phyloP scores from a whole-genome alignment of 495 filamentous ascomycete species.

The Penicillium salamii region DNA sequence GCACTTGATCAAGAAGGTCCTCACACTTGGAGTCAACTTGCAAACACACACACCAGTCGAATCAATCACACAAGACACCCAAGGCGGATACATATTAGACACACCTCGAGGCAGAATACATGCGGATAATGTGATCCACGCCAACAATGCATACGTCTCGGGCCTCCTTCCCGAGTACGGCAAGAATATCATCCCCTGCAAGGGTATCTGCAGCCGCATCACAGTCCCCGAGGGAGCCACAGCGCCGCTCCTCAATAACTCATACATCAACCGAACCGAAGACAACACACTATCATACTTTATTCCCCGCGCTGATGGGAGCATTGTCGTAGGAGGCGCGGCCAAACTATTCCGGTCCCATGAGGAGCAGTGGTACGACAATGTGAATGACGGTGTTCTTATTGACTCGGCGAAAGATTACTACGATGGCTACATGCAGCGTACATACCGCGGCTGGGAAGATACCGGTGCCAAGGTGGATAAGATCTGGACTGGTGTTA shows the following conservation, averaged over 20 bases:
- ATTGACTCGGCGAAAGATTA: constrained; percentile 60
- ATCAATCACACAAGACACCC: constrained; percentile 27
- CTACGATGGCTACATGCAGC: constrained; percentile 52
- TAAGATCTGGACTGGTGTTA: constrained; percentile 51
- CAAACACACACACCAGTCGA: constrained; percentile 59
- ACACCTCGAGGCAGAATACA: constrained; percentile 55
- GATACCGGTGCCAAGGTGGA: constrained; percentile 35
- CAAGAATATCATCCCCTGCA: constrained; percentile 58
- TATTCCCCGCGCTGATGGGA: constrained; percentile 63
- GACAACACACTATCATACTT: constrained; percentile 51
- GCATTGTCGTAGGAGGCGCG: constrained; percentile 66
- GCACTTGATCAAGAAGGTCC: constrained; percentile 53
- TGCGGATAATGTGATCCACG: constrained; percentile 57
- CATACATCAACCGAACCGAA: constrained; percentile 31
- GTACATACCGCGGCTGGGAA: constrained; percentile 42
- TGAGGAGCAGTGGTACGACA: constrained; percentile 56
- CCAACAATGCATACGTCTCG: constrained; percentile 72
- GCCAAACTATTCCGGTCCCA: constrained; percentile 46
- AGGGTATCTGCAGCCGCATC: constrained; percentile 60
- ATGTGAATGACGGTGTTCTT: constrained; percentile 49
- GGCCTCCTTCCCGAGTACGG: constrained; percentile 54
- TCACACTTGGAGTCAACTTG: constrained; percentile 54
- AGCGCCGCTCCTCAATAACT: constrained; percentile 29
- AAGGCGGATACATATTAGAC: constrained; percentile 44
- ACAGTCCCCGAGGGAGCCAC: constrained; percentile 58